These are phyloP conservation scores for Cercospora berteroae DNA, from an alignment of 2,329 filamentous ascomycete species.

Conservation along the genomic window DNA sequence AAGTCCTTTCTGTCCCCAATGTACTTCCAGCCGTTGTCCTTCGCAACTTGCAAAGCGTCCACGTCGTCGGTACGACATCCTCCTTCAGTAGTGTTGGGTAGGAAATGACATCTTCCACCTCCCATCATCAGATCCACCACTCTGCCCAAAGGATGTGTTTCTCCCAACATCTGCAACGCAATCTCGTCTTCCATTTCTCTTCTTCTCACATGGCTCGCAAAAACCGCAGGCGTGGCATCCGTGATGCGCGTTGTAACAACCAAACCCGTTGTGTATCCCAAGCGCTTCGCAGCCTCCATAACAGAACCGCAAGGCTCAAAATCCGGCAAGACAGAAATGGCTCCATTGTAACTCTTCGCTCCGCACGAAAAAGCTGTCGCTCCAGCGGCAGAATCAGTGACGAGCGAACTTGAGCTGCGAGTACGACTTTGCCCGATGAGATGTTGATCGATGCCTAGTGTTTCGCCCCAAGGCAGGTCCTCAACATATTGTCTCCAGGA, in stretches of 20 bases:
- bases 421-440: conserved; percentile 89
- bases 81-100: conserved; percentile 75
- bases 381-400: conserved; percentile 95
- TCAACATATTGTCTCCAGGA: conserved; percentile 78
- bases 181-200: conserved; percentile 85
- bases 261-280: conserved; percentile 86
- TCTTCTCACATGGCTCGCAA: conserved; percentile 80
- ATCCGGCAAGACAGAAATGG: conserved; percentile 85
- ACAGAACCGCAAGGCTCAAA: conserved; percentile 85
- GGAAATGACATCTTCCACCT: conserved; percentile 88
- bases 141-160: conserved; percentile 75
- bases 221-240: conserved; percentile 94
- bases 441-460: conserved; percentile 78
- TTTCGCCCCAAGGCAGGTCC: conserved; percentile 69
- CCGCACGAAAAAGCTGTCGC: conserved; percentile 95
- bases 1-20: conserved; percentile 71
- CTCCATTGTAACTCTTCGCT: conserved; percentile 92
- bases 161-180: conserved; percentile 83
- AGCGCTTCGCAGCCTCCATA: conserved; percentile 87
- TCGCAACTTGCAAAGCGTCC: conserved; percentile 72
- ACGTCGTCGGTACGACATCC: conserved; percentile 77
- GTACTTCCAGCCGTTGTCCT: conserved; percentile 78
- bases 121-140: conserved; percentile 91
- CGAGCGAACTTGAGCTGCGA: conserved; percentile 74
- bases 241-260: conserved; percentile 95